Evolutionary conservation across 768 basidiomycete species (phyloP), one percentile per base, ranked within the genome.

Genomic region (Coprinellus aureogranulatus): DNA sequence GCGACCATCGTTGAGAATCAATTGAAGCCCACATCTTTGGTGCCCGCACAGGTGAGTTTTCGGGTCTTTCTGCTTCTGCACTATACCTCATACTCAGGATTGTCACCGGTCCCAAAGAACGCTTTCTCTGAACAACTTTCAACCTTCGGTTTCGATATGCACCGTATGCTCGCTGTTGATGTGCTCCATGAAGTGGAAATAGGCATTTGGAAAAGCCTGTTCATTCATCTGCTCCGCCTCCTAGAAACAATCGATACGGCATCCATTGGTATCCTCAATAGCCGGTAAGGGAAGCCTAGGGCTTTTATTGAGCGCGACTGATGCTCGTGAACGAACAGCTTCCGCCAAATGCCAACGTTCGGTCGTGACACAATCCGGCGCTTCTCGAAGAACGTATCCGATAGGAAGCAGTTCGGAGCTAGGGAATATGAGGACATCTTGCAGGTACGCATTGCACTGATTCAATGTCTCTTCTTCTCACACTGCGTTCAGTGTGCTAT

Each of bases 171-270:
- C 30, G 66, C 65, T 0, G 57, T 62, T 0, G 74, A 76, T 42
- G 57, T 75, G 6, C 54, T 77, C 28, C 75, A 77, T 55, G 74
- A 77, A 48, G 61, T 74, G 47, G 75, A 77, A 54, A 62, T 75
- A 3, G 75, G 75, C 2, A 68, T 70, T 1, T 74, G 72, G 73
- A 77, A 73, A 54, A 57, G 65, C 0, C 20, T 72, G 1, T 72
- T 73, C 31, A 26, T 26, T 18, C 47, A 49, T 6, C 47, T 49
- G 14, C 25, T 49, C 16, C n/a, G 47, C 5, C 47, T 49, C 23
- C 23, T 49, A 6, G 25, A 49, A 26, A 25, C 47, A 16, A 26
- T 27, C 14, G 23, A 49, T 8, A 49, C 23, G 25, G 28, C 10
- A 11, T 6, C 23, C 23, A 49, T 27, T 25, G 6, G n/a, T 11